Evolutionary conservation across 352 stramenopile species (phyloP), one percentile per base, ranked within the genome.

Genomic region (Pythium plurisporium): DNA sequence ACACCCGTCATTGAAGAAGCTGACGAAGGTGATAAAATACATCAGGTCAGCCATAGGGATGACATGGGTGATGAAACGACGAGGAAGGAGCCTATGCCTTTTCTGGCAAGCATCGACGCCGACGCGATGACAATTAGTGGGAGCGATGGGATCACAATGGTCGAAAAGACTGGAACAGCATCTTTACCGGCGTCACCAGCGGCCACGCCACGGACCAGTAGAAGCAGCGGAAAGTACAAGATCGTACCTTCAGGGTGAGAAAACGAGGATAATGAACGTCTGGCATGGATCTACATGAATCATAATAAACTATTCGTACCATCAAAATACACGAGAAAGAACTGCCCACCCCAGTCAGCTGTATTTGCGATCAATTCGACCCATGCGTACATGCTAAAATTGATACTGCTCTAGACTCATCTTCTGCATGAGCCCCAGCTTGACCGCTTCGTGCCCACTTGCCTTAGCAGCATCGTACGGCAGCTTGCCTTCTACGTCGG

Each of bases 381-480:
- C n/a, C n/a, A n/a, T n/a, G 19, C 34, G 3, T 34, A 9, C 30
- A 5, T 41, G 44, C 49, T 71, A 84, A 23, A 73, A 78, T 44
- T 85, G 74, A 47, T 85, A 81, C 54, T 86, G 74, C 37, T 86
- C 74, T 7, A 84, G 50, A 55, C 69, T 84, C 73, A 87, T 87
- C 56, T 88, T 88, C 48, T 84, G 73, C 68, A 84, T 84, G 25
- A 93, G 66, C 22, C 69, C 61, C 10, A 81, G 72, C 44, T 87
- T 85, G 45, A 90, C 68, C n/a, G 44, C 58, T 44, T 91, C 81
- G 46, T 82, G 81, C 11, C 78, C 81, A 9, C 70, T 62, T 4
- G 62, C 62, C 44, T 88, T 86, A 1, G 83, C 83, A 6, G 59
- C 79, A 29, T 91, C 78, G 30, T 79, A 82, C 7, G 83, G 74